Evolutionary conservation across 2,329 filamentous ascomycete genomes (phyloP).

Genomic region (Penicillium brasilianum): DNA sequence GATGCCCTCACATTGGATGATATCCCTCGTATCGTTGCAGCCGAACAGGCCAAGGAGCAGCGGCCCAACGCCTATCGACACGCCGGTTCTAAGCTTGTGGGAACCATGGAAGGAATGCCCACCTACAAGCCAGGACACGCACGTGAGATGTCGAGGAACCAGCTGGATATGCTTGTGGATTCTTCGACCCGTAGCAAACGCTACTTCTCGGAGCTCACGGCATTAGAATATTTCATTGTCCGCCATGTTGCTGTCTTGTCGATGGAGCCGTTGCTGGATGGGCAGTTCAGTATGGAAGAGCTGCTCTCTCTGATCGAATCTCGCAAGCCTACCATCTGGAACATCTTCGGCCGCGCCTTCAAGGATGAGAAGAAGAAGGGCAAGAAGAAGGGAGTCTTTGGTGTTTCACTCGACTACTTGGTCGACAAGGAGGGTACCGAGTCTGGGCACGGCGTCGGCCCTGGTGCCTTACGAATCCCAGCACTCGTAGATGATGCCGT

Average conservation of each 20-base stretch:
- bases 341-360: constrained; percentile 95
- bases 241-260: constrained; percentile 92
- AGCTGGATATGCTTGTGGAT: constrained; percentile 56
- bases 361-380: constrained; percentile 71
- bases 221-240: constrained; percentile 95
- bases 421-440: constrained; percentile 94
- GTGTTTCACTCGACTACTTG: constrained; percentile 83
- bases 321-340: constrained; percentile 94
- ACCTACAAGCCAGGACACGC: constrained; percentile 72
- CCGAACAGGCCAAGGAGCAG: constrained; percentile 92
- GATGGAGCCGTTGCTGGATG: constrained; percentile 89
- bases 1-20: constrained; percentile 94
- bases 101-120: constrained; percentile 63
- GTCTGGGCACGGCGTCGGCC: constrained; percentile 95
- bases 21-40: constrained; percentile 92
- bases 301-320: constrained; percentile 91
- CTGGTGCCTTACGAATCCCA: constrained; percentile 86
- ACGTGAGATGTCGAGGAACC: constrained; percentile 65
- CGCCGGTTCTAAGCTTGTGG: constrained; percentile 71
- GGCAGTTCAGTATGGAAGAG: constrained; percentile 91
- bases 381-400: constrained; percentile 95
- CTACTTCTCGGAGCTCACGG: constrained; percentile 95
- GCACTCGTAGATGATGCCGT: constrained; percentile 95
- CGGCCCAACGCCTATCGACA: constrained; percentile 79
- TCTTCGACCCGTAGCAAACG: constrained; percentile 68